Evolutionary conservation across 306 rosid species (phyloP), one percentile per base, ranked within the genome.

Genomic region (Dalbergia cochinchinensis): DNA sequence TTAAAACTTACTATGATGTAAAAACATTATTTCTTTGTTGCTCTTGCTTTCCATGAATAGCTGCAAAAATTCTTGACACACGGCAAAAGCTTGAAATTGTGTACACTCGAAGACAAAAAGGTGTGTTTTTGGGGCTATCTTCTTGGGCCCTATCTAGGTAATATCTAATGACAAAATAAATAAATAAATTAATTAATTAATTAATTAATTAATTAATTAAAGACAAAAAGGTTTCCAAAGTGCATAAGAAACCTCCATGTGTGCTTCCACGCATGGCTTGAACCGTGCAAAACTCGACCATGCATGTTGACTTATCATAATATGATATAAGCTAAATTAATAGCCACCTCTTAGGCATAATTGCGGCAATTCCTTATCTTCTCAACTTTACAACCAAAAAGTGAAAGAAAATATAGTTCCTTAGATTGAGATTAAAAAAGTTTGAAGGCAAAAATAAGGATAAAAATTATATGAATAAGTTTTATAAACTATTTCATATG

Each of bases 301-400:
- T 54, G 79, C 78, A 80, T 65, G 79, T 82, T 86, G 89, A 86
- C 89, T 78, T 67, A 0, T n/a, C n/a, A n/a, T 65, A 63, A 41
- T 48, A 73, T 12, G 54, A 78, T 70, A 58, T 65, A 58, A 73
- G 18, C 60, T 64, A 82, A 63, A 65, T 12, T 77, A 54, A 16
- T 34, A 62, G 55, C 20, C 66, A 78, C 67, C 81, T 82, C 81
- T 48, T 45, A 13, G 72, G 78, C 86, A 74, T 63, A 69, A 7
- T 57, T 35, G 65, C 68, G 47, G 9, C 63, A 63, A 26, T 74
- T 45, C 68, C 76, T 69, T 85, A 79, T 85, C 82, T 66, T 74
- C 47, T 73, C 45, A 79, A 12, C 83, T 83, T 61, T 79, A 78
- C 83, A 69, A 10, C 6, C 13, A 45, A 63, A 11, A 16, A 4